Conservation (phyloP, 2,329 filamentous ascomycete genomes). For the Cadophora malorum region DNA sequence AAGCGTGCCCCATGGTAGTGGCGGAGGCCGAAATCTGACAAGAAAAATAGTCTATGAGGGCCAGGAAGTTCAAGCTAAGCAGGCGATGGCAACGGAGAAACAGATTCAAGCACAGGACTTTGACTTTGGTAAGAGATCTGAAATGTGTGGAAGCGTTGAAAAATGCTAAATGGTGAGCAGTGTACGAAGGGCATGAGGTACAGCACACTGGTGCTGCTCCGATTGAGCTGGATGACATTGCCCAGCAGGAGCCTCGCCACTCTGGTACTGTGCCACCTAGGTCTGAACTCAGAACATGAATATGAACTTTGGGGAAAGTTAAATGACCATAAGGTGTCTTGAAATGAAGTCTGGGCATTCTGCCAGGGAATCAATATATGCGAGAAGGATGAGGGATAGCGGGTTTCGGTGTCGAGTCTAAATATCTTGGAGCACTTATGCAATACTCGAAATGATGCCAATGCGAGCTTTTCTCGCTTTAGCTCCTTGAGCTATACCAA, state of each 20-base stretch:
- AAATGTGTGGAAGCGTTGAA: too few species aligned
- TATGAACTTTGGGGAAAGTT: too few species aligned
- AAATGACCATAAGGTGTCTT: too few species aligned
- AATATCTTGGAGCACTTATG: background rate
- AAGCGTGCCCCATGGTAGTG: too few species aligned
- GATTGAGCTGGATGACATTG: slow-evolving; percentile 1
- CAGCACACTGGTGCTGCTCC: background rate
- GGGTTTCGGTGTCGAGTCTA: background rate
- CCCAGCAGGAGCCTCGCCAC: background rate
- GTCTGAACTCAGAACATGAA: background rate
- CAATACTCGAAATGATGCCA: background rate
- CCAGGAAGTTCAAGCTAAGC: slow-evolving; percentile 21
- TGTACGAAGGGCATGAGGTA: slow-evolving; percentile 42
- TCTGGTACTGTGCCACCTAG: background rate
- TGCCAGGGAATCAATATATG: too few species aligned
- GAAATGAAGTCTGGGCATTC: background rate
- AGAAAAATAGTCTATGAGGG: slow-evolving; percentile 48
- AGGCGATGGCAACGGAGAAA: slow-evolving; percentile 48
- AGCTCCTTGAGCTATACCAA: background rate
- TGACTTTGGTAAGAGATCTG: slow-evolving; percentile 6
- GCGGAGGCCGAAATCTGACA: too few species aligned
- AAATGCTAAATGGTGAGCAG: background rate
- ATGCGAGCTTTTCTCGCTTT: background rate
- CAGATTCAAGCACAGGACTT: slow-evolving; percentile 38
- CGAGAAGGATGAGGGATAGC: too few species aligned